These are phyloP conservation scores for Penicillium brevicompactum DNA, from an alignment of 2,329 filamentous ascomycete genomes.

Conservation along the genomic window DNA sequence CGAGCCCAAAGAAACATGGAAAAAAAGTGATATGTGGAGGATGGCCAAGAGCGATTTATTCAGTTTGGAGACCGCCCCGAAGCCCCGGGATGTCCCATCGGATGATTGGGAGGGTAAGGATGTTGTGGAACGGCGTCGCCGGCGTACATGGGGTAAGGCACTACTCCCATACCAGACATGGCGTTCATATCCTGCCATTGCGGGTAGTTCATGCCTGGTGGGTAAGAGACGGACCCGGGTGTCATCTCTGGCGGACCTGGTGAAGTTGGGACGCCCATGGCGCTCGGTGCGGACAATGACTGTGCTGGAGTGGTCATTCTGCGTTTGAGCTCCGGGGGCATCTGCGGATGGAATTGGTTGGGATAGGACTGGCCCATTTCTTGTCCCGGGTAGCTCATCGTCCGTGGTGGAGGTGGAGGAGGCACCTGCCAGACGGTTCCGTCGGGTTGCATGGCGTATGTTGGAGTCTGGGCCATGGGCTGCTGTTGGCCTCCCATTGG, in stretches of 20 bases:
- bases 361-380: slow-evolving; percentile 33
- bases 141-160: slow-evolving; percentile 38
- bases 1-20: slow-evolving; percentile 8
- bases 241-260: slow-evolving; percentile 27
- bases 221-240: slow-evolving; percentile 33
- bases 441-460: slow-evolving; percentile 39
- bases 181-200: slow-evolving; percentile 34
- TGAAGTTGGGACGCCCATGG: slow-evolving; percentile 29
- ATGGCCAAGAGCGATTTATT: slow-evolving; percentile 8
- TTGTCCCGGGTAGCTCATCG: slow-evolving; percentile 39
- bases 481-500: slow-evolving; percentile 36
- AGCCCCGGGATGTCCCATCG: slow-evolving; percentile 35
- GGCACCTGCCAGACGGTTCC: slow-evolving; percentile 40
- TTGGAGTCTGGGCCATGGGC: slow-evolving; percentile 29
- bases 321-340: slow-evolving; percentile 37
- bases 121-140: slow-evolving; percentile 30
- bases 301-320: slow-evolving; percentile 41
- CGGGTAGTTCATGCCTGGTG: slow-evolving; percentile 32
- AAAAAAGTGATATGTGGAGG: not conserved
- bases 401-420: slow-evolving; percentile 27
- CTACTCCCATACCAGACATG: slow-evolving; percentile 33
- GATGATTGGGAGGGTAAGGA: slow-evolving; percentile 26
- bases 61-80: slow-evolving; percentile 28
- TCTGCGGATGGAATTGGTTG: slow-evolving; percentile 31
- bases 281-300: slow-evolving; percentile 18